Conservation (phyloP, 176 grass and related monocot species). For the Calamus simplicifolius region DNA sequence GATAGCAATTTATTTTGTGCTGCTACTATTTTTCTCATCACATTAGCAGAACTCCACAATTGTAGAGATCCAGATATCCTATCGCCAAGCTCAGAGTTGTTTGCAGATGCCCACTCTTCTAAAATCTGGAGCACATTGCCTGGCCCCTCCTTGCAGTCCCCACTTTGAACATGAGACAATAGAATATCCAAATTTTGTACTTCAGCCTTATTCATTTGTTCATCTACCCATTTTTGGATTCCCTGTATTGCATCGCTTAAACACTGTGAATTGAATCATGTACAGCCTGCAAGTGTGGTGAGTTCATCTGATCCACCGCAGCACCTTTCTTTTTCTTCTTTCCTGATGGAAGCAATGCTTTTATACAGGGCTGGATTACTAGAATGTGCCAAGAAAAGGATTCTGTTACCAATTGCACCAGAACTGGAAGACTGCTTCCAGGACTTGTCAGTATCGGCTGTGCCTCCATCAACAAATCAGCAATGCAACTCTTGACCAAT, state of each 20-base stretch:
- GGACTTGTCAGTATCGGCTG: slow-evolving; percentile 37
- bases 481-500: slow-evolving; percentile 52
- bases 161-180: slow-evolving; percentile 44
- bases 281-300: slow-evolving; percentile 46
- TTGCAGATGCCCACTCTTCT: slow-evolving; percentile 34
- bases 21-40: slow-evolving; percentile 41
- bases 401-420: slow-evolving; percentile 69
- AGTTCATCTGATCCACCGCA: slow-evolving; percentile 34
- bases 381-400: slow-evolving; percentile 85
- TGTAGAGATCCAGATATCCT: slow-evolving; percentile 42
- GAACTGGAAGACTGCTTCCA: slow-evolving; percentile 54
- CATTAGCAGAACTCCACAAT: slow-evolving; percentile 45
- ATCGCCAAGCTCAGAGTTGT: slow-evolving; percentile 40
- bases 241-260: slow-evolving; percentile 37
- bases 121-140: slow-evolving; percentile 38
- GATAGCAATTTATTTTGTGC: slow-evolving; percentile 40
- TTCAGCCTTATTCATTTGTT: slow-evolving; percentile 44
- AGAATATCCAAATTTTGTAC: slow-evolving; percentile 60
- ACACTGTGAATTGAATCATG: slow-evolving; percentile 48
- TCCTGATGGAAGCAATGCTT: slow-evolving; percentile 47
- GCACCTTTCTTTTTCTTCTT: slow-evolving; percentile 92
- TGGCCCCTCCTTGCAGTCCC: slow-evolving; percentile 25
- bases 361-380: slow-evolving; percentile 63
- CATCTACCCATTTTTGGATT: slow-evolving; percentile 47
- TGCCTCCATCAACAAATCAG: slow-evolving; percentile 35